Percentiles rank a stretch among this genome's conserved stretches.
Evolutionary conservation across 1,139 yeast species (phyloP).

Genomic region (Yamadazyma oceani): DNA sequence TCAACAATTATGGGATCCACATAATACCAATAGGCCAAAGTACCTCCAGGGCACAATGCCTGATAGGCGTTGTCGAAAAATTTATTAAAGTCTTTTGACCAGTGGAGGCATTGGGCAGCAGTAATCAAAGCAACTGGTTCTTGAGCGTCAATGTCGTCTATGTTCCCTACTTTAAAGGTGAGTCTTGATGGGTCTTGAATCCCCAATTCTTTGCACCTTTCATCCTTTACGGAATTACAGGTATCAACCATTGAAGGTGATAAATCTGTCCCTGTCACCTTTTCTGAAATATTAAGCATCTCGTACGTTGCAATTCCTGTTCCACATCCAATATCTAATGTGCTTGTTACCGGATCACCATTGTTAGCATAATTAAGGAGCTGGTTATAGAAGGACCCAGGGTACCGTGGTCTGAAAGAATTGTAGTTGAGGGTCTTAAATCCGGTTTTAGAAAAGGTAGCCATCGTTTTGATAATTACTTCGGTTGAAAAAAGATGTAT

Average conservation of each 20-base stretch:
- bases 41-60: conserved; percentile 37
- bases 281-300: conserved; percentile 28
- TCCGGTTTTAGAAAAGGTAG: conserved; percentile 60
- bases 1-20: conserved; percentile 40
- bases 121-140: conserved; percentile 36
- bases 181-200: conserved; percentile 27
- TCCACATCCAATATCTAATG: conserved; percentile 40
- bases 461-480: no score
- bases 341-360: conserved; percentile 16
- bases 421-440: conserved; percentile 63
- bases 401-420: conserved; percentile 67
- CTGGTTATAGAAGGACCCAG: conserved; percentile 48
- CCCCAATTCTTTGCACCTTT: conserved; percentile 27
- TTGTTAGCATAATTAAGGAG: conserved; percentile 28
- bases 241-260: conserved; percentile 34
- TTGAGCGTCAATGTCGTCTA: conserved; percentile 24
- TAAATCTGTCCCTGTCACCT: conserved; percentile 33
- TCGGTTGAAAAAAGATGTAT: not conserved
- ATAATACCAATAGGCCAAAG: conserved; percentile 46
- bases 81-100: conserved; percentile 39
- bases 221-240: conserved; percentile 24
- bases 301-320: conserved; percentile 40
- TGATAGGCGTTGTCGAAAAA: conserved; percentile 31
- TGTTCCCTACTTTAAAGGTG: conserved; percentile 34
- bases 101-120: conserved; percentile 49